These are phyloP conservation scores for Tolypocladium guangdongense DNA, from an alignment of 2,329 filamentous ascomycete species.

Conservation along the genomic window DNA sequence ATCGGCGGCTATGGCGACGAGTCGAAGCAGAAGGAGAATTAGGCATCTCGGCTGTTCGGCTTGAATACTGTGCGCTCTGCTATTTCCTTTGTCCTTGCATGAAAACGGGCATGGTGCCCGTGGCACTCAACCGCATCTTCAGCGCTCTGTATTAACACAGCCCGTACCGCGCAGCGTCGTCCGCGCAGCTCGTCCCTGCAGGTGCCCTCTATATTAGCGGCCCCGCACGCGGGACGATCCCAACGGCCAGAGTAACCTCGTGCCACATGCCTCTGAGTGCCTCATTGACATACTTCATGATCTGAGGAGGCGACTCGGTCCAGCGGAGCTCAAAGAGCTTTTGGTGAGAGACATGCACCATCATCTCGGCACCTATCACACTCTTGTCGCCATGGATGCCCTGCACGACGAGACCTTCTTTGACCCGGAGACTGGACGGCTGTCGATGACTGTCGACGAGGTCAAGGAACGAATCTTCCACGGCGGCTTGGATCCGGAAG, in stretches of 20 bases:
- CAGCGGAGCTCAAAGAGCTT: slow-evolving; percentile 97
- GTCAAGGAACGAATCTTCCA: slow-evolving; percentile 98
- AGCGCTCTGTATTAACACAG: too few species aligned
- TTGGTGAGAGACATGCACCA: slow-evolving; percentile 49
- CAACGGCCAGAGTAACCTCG: slow-evolving; percentile 89
- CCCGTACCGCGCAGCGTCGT: too few species aligned
- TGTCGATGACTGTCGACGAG: slow-evolving; percentile 77
- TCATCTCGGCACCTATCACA: slow-evolving; percentile 38
- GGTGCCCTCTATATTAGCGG: too few species aligned
- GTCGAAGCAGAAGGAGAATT: slow-evolving; percentile 25
- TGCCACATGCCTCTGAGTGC: slow-evolving; percentile 96
- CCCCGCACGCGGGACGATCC: too few species aligned
- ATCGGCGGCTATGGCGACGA: slow-evolving; percentile 49
- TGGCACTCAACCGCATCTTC: slow-evolving; percentile 1
- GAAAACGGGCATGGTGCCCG: background rate
- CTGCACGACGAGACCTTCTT: slow-evolving; percentile 68
- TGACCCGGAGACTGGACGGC: slow-evolving; percentile 58
- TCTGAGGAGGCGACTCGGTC: slow-evolving; percentile 88
- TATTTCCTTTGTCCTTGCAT: background rate
- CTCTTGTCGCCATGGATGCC: slow-evolving; percentile 33
- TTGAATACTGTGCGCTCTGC: too few species aligned
- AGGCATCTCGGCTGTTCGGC: background rate
- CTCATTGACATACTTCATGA: slow-evolving; percentile 98
- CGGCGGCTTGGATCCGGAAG: slow-evolving; percentile 77
- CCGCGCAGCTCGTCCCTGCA: too few species aligned